Evolutionary conservation across 129 eudicot species (phyloP).

Genomic region (Escallonia rubra): DNA sequence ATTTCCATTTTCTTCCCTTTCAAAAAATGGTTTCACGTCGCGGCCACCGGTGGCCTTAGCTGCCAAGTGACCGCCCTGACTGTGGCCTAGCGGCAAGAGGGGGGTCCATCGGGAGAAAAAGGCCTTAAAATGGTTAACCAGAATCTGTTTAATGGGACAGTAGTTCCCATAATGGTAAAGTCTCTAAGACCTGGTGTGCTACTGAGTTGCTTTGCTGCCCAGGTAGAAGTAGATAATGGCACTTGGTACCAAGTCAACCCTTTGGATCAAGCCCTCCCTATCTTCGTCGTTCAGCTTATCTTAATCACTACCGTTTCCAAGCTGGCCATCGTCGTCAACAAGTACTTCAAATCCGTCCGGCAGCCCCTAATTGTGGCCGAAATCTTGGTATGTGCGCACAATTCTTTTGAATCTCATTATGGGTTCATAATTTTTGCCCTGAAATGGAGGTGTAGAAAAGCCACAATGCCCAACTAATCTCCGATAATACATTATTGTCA

Average conservation of each 20-base stretch:
- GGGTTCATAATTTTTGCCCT: too few relatives aligned
- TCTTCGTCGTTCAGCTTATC: constrained; percentile 6
- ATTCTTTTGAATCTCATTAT: too few relatives aligned
- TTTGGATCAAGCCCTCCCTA: constrained; percentile 5
- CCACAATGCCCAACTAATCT: too few relatives aligned
- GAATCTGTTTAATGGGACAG: not conserved
- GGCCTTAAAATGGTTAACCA: constrained; percentile 1
- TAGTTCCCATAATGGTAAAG: not conserved
- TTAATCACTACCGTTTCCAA: not conserved
- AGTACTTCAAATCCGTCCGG: constrained; percentile 6
- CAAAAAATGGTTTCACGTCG: too few relatives aligned
- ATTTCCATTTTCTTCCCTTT: too few relatives aligned
- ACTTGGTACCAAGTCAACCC: constrained; percentile 15
- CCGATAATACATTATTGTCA: too few relatives aligned
- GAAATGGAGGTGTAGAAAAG: too few relatives aligned
- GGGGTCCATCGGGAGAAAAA: not conserved
- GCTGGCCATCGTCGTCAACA: not conserved
- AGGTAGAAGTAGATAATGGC: not conserved
- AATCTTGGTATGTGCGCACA: constrained; percentile 15
- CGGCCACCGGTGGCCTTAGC: too few relatives aligned
- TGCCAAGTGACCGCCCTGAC: too few relatives aligned
- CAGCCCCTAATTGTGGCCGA: constrained; percentile 26
- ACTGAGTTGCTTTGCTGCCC: not conserved
- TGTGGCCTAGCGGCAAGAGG: not conserved
- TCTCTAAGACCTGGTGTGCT: not conserved